Base-by-base conservation (phyloP, 2,329 filamentous ascomycete genomes). In the Exophiala mesophila region DNA sequence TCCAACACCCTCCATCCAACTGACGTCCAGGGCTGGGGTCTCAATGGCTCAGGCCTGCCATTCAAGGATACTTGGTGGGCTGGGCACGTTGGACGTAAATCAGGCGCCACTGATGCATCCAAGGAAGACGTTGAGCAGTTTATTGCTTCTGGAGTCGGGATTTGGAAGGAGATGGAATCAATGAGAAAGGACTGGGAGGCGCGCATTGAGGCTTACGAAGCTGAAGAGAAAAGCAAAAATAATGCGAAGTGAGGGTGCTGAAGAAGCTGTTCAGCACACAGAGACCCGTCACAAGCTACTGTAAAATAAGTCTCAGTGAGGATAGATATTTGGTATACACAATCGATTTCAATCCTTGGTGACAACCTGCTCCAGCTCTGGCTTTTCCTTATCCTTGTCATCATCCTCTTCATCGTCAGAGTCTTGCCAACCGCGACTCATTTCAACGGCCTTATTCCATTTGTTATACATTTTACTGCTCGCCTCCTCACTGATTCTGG, bases 21-120 rank as follows among this genome's bases (percentile, higher is more conserved):
- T 1, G 87, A 95, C 63, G 82, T 94, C 3, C 80, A 86, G 31
- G 86, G 88, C 5, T 96, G 89, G 88, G 89, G 88, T 0, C 71
- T 70, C 59, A 72, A 74, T 32, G 78, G 78, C 2, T 68, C 66
- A 21, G 60, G 76, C 20, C 64, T 36, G 15, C 37, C 45, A 2
- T 53, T 47, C 41, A 44, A 35, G 18, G 41, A 48, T n/a, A 48
- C 26, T 13, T 56, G 54, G 54, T 55, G 52, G 68, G 78, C 52
- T 65, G 41, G 69, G 31, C 73, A 69, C 56, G 67, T 71, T 17
- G 70, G 73, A 8, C 72, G 87, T 49, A 82, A 77, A 61, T 69
- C 70, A 3, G 75, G 73, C 10, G 74, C 76, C 2, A 63, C 59
- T 17, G 72, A 82, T 39, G 64, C 81, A 34, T 88, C 80, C 0